phyloP scores from a whole-genome alignment of 2,329 filamentous ascomycete genomes.

The Aureobasidium musti region DNA sequence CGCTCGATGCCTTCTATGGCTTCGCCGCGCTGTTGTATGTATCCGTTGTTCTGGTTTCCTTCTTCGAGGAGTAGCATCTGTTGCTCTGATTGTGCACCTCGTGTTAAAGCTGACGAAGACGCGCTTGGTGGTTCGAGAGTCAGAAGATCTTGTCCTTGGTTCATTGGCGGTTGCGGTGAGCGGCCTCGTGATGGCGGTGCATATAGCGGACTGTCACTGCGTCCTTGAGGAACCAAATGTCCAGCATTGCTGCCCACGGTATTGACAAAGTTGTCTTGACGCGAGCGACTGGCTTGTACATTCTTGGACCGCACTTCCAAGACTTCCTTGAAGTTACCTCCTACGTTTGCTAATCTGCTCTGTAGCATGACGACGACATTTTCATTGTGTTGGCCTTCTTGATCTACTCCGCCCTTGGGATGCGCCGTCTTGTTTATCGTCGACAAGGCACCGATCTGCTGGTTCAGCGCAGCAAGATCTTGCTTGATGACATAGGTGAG shows the following conservation, averaged over 20 bases:
- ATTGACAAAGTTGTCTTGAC: constrained; percentile 96
- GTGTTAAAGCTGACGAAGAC: constrained; percentile 45
- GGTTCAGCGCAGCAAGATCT: constrained; percentile 81
- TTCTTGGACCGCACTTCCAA: constrained; percentile 96
- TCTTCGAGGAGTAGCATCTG: constrained; percentile 84
- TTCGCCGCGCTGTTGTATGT: constrained; percentile 90
- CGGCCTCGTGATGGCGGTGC: constrained; percentile 42
- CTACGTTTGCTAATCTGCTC: constrained; percentile 88
- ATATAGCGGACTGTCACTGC: constrained; percentile 52
- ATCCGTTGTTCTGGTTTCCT: constrained; percentile 82
- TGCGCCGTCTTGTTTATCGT: constrained; percentile 74
- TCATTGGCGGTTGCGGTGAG: constrained; percentile 38
- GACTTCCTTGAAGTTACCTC: constrained; percentile 95
- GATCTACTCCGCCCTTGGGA: constrained; percentile 53
- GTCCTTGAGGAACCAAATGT: constrained; percentile 45
- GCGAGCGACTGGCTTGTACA: constrained; percentile 86
- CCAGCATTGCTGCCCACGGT: constrained; percentile 61
- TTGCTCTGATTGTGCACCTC: constrained; percentile 69
- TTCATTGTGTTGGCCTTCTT: constrained; percentile 96
- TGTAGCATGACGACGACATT: constrained; percentile 92
- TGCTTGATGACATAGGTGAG: constrained; percentile 98
- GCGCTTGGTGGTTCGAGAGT: constrained; percentile 72
- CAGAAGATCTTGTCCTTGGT: constrained; percentile 65
- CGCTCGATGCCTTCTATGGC: constrained; percentile 96
- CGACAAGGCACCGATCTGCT: constrained; percentile 84